Conservation (phyloP, 2,329 filamentous ascomycete species). For the Pyrenophora seminiperda region DNA sequence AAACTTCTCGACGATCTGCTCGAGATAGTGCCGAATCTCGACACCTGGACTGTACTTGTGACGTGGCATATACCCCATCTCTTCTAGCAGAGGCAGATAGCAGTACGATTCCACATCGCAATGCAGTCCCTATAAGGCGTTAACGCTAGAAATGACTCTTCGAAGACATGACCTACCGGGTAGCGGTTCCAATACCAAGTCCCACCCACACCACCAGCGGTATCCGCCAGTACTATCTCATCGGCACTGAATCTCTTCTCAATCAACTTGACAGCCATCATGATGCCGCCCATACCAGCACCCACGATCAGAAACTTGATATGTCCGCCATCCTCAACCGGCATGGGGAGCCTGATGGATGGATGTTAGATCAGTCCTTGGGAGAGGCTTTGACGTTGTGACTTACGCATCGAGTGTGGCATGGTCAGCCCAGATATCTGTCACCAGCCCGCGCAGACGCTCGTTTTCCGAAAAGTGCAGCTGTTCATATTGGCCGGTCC, state of each 20-base stretch:
- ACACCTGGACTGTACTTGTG: constrained; percentile 51
- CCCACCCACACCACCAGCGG: constrained; percentile 53
- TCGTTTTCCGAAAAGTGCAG: constrained; percentile 19
- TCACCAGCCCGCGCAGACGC: constrained; percentile 16
- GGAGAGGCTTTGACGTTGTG: no score
- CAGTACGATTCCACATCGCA: constrained; percentile 65
- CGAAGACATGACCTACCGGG: background rate
- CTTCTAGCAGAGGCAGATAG: constrained; percentile 65
- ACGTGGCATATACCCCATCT: constrained; percentile 62
- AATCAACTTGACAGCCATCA: constrained; percentile 48
- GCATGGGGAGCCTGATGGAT: constrained; percentile 12
- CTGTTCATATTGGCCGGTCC: constrained; percentile 17
- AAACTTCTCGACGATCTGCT: constrained; percentile 30
- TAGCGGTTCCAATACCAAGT: constrained; percentile 55
- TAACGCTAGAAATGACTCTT: background rate
- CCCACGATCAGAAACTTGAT: constrained; percentile 46
- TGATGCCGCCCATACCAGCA: constrained; percentile 49
- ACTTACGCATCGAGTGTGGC: constrained; percentile 18
- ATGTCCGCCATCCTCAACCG: constrained; percentile 3
- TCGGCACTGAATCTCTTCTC: constrained; percentile 40
- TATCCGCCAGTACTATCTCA: constrained; percentile 51
- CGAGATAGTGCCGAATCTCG: constrained; percentile 54
- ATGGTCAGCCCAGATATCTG: constrained; percentile 24
- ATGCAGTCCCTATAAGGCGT: constrained; percentile 28
- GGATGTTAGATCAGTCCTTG: no score